Evolutionary conservation across 352 stramenopile genomes (phyloP).

Genomic region (Globisporangium uncinulatum): DNA sequence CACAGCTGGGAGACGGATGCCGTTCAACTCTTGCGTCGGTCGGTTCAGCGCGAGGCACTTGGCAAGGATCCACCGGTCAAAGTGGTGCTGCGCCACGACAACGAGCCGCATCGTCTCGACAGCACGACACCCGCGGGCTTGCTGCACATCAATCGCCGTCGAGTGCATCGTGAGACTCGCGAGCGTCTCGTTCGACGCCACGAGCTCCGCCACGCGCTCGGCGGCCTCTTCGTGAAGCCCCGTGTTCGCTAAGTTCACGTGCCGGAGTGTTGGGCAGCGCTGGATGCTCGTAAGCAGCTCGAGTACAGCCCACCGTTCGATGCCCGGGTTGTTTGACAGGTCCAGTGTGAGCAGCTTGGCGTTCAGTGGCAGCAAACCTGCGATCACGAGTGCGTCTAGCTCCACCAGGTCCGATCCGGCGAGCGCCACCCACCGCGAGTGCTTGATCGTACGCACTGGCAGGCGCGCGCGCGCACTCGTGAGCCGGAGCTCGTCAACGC

Average conservation of each 20-base stretch:
- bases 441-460: conserved; percentile 55
- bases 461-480: conserved; percentile 36
- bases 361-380: conserved; percentile 53
- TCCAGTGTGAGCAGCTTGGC: conserved; percentile 52
- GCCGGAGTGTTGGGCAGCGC: conserved; percentile 42
- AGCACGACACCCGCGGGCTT: conserved; percentile 36
- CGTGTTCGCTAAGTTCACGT: conserved; percentile 49
- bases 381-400: conserved; percentile 57
- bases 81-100: conserved; percentile 27
- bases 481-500: conserved; percentile 36
- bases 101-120: conserved; percentile 25
- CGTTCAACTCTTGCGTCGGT: conserved; percentile 50
- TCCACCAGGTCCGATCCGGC: conserved; percentile 31
- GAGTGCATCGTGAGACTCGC: conserved; percentile 56
- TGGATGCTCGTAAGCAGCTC: conserved; percentile 51
- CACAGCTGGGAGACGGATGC: conserved; percentile 28
- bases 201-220: conserved; percentile 49
- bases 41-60: conserved; percentile 69
- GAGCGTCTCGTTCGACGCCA: conserved; percentile 54
- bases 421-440: conserved; percentile 53
- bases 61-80: conserved; percentile 62
- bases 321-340: conserved; percentile 45
- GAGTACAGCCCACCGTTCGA: conserved; percentile 46
- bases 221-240: conserved; percentile 54
- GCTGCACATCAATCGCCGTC: conserved; percentile 32